Evolutionary conservation across 2,329 filamentous ascomycete genomes (phyloP).

Genomic region (Nannizzia gypsea): DNA sequence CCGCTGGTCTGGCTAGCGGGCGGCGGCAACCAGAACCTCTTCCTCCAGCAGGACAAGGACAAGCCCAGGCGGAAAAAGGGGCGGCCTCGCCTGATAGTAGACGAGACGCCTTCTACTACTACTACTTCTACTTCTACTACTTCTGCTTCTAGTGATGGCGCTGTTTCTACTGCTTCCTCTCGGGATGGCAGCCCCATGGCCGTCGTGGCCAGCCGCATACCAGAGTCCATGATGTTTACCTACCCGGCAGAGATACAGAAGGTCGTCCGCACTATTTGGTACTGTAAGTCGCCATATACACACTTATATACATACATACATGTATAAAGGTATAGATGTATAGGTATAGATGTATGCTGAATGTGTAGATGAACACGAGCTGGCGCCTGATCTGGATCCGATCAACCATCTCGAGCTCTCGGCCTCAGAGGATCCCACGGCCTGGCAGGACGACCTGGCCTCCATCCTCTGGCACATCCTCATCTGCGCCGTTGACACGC

Average conservation of each 20-base stretch:
- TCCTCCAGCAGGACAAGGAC: slow-evolving; percentile 4
- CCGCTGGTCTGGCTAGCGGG: slow-evolving; percentile 39
- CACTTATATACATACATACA: neutral
- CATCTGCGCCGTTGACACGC: slow-evolving; percentile 12
- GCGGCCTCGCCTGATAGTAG: slow-evolving; percentile 11
- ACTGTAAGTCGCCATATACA: slow-evolving; percentile 11
- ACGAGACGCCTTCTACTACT: too few species aligned
- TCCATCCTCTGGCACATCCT: slow-evolving; percentile 12
- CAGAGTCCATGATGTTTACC: neutral
- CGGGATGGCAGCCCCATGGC: too few species aligned
- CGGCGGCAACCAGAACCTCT: slow-evolving; percentile 11
- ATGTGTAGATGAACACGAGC: slow-evolving; percentile 10
- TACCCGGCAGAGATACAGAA: slow-evolving; percentile 11
- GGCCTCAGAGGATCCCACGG: slow-evolving; percentile 9
- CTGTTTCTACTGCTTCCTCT: too few species aligned
- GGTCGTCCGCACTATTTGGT: slow-evolving; percentile 13
- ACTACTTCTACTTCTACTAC: too few species aligned
- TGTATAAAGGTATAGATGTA: neutral
- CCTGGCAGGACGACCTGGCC: slow-evolving; percentile 12
- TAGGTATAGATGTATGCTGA: too few species aligned
- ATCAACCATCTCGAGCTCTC: slow-evolving; percentile 9
- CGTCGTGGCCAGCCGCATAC: too few species aligned
- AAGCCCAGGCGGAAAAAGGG: slow-evolving; percentile 15
- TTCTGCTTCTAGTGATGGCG: too few species aligned
- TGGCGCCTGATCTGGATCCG: slow-evolving; percentile 14